A percentile compares a stretch with the other conserved stretches of the same genome.
Conservation (phyloP, 1,284 basidiomycete species). For the Albatrellus sp. region DNA sequence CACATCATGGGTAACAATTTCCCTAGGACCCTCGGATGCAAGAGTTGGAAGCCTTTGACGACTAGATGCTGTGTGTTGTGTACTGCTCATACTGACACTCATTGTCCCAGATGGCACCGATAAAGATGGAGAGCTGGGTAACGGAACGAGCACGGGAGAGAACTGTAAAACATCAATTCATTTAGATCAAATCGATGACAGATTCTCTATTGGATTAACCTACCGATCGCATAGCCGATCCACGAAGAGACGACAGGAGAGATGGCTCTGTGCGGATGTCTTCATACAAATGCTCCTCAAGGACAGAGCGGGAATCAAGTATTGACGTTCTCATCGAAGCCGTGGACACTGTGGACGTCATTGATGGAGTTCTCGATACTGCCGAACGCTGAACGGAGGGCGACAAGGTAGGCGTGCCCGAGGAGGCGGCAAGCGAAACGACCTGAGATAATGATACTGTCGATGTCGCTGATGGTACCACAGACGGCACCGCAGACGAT, state of each 20-base stretch:
- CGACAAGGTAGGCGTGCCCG: constrained; percentile 3
- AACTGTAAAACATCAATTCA: constrained; percentile 10
- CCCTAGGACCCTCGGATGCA: constrained; percentile 25
- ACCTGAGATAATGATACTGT: constrained; percentile 16
- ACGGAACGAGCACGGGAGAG: constrained; percentile 22
- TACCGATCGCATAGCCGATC: constrained; percentile 23
- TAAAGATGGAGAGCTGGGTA: constrained; percentile 24
- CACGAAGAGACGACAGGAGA: constrained; percentile 28
- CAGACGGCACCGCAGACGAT: constrained; percentile 6
- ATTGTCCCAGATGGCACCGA: constrained; percentile 29
- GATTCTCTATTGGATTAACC: constrained; percentile 11
- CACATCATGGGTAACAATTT: constrained; percentile 50
- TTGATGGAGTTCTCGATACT: constrained; percentile 23
- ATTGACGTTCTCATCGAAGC: constrained; percentile 26
- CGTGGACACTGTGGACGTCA: constrained; percentile 27
- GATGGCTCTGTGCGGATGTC: constrained; percentile 41
- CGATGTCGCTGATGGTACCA: constrained; percentile 17
- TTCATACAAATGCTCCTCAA: constrained; percentile 19
- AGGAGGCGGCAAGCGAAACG: constrained; percentile 10
- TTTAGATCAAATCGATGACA: background rate
- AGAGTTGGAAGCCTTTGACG: constrained; percentile 41
- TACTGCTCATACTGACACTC: constrained; percentile 42
- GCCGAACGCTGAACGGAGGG: constrained; percentile 12
- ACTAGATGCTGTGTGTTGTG: constrained; percentile 52
- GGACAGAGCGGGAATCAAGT: constrained; percentile 22